Base-by-base conservation (phyloP, 495 filamentous ascomycete genomes). In the Collariella sp. region DNA sequence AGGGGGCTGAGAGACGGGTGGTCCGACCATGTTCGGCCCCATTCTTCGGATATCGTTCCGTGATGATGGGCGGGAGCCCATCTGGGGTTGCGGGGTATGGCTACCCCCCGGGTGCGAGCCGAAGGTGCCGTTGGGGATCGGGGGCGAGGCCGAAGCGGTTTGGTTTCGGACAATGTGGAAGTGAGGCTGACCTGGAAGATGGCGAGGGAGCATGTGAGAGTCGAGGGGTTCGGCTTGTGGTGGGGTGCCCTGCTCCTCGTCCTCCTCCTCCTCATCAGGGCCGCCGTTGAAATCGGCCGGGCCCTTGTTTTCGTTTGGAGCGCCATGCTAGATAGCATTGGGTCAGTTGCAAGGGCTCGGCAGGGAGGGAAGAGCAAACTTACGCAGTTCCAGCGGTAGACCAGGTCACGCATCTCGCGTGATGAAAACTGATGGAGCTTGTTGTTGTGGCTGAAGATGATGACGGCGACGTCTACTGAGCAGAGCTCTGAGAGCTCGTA, bases 391-490 rank as follows among this genome's bases (percentile, higher is more conserved):
- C 94, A 95, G 62, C 88, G 80, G 24, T 79, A 80, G 43, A 97
- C 78, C 33, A 90, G 86, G 47, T 96, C 89, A 62, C 84, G 84
- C 79, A 98, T 95, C 67, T 96, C 88, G 62, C 81, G 76, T 24
- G 93, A 97, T 36, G 89, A 97, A 66, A 93, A 98, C 71, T 98
- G 88, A 72, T 96, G 95, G 29, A 98, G 78, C 71, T 96, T 96
- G 76, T 96, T 97, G 71, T 97, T 97, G 69, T 86, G 87, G 59
- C 91, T 91, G 66, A 96, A 97, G 60, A 98, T 96, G 61, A 98
- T 91, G 54, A 98, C 93, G 23, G 94, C 93, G 59, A 98, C 91
- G 71, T 98, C 94, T 62, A 98, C 93, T 42, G 89, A 95, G 69
- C 93, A 98, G 56, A 98, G 83, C 39, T 97, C 93, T 55, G 91